These are phyloP conservation scores for Exophiala sp. DNA, from an alignment of 2,329 filamentous ascomycete genomes.

Conservation along the genomic window DNA sequence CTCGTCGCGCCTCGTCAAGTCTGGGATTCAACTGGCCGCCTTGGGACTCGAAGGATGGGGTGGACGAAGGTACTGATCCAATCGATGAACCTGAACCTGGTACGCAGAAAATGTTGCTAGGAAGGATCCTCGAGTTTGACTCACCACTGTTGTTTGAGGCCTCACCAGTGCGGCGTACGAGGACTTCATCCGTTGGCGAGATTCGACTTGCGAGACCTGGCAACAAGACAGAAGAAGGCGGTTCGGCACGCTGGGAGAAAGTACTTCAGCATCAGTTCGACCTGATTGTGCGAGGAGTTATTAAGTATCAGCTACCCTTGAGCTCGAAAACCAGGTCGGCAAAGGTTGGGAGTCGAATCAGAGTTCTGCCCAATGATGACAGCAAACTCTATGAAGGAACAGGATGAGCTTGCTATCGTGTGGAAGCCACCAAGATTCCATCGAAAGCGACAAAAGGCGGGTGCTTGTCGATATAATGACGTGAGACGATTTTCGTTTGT, in stretches of 20 bases:
- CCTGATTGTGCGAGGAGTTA: constrained; percentile 82
- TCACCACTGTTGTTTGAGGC: constrained; percentile 85
- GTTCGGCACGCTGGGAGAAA: constrained; percentile 81
- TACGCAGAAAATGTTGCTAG: constrained; percentile 84
- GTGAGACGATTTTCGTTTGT: constrained; percentile 28
- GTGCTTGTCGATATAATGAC: constrained; percentile 2
- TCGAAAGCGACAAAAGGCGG: too few species aligned
- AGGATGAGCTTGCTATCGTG: constrained; percentile 11
- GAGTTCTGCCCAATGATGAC: constrained; percentile 38
- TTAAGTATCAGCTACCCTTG: constrained; percentile 72
- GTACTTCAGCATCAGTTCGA: constrained; percentile 92
- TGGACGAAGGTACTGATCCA: constrained; percentile 60
- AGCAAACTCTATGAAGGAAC: constrained; percentile 6
- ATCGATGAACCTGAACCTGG: constrained; percentile 60
- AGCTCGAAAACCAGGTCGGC: constrained; percentile 54
- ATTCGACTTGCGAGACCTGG: constrained; percentile 79
- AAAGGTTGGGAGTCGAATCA: constrained; percentile 42
- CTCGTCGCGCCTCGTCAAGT: constrained; percentile 23
- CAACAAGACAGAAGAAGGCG: constrained; percentile 79
- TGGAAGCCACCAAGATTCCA: background rate
- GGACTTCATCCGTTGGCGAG: constrained; percentile 73
- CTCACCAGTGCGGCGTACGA: constrained; percentile 73
- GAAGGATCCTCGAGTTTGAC: constrained; percentile 80
- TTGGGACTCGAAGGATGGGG: constrained; percentile 31
- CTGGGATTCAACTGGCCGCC: constrained; percentile 21